Percentiles rank a stretch among this genome's conserved stretches.
These are phyloP conservation scores for Stromatinia cepivora DNA, from an alignment of 2,329 filamentous ascomycete species.

Conservation along the genomic window DNA sequence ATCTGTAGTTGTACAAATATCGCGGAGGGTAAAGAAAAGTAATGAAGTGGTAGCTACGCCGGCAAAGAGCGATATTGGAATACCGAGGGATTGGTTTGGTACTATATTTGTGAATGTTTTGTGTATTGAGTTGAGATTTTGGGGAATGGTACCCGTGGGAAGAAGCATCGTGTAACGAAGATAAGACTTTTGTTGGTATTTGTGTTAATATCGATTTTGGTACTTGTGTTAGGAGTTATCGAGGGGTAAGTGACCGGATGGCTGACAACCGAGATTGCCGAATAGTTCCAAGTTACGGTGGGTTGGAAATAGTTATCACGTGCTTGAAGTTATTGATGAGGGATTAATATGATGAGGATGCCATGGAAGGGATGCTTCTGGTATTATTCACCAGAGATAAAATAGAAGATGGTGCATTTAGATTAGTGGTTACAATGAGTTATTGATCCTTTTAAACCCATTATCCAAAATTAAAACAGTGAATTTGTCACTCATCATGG, in stretches of 20 bases:
- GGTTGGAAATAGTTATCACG: not conserved
- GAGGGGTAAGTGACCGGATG: not conserved
- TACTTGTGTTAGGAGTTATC: not conserved
- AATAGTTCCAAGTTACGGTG: not conserved
- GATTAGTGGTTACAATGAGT: not conserved
- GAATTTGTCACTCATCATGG: not conserved
- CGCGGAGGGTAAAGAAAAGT: not conserved
- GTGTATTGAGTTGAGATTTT: constrained; percentile 10
- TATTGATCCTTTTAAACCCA: not conserved
- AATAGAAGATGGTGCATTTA: not conserved
- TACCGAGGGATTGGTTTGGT: constrained; percentile 2
- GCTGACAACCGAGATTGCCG: not conserved
- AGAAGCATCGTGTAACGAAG: not conserved
- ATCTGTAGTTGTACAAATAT: not conserved
- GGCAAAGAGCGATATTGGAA: constrained; percentile 7
- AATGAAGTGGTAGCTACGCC: constrained; percentile 2
- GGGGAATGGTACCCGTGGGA: constrained; percentile 1
- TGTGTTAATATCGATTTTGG: not conserved
- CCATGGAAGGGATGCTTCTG: not conserved
- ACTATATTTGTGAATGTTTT: not conserved
- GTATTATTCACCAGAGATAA: not conserved
- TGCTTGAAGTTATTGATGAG: not conserved
- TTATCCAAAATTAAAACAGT: not conserved
- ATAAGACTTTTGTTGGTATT: not conserved
- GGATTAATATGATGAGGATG: not conserved